Conservation (phyloP, 1,139 yeast species). For the Suhomyces chickasaworum region DNA sequence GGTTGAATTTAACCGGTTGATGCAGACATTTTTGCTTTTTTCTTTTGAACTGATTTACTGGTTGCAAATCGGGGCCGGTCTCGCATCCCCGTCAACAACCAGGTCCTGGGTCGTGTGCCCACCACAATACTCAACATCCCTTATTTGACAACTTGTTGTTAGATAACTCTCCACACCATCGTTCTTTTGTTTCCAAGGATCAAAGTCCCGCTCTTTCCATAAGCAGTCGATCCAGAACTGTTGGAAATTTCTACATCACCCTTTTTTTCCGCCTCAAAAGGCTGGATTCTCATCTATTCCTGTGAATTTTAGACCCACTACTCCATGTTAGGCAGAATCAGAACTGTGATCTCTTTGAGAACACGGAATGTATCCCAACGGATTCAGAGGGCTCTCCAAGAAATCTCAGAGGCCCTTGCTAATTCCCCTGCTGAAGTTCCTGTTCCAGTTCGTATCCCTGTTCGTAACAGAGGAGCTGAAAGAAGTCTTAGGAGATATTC, state of each 20-base stretch:
- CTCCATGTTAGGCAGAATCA: conserved; percentile 14
- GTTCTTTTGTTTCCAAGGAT: neutral
- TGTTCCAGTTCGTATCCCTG: conserved; percentile 21
- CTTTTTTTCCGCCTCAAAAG: conserved; percentile 3
- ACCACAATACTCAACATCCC: conserved; percentile 4
- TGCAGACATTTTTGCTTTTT: neutral
- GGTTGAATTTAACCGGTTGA: neutral
- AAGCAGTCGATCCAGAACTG: neutral
- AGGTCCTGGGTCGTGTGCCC: neutral
- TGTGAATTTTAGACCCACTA: neutral
- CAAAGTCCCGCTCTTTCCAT: neutral
- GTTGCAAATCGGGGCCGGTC: conserved; percentile 1
- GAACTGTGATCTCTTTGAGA: conserved; percentile 23
- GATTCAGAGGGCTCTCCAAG: conserved; percentile 34
- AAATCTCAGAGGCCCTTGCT: conserved; percentile 30
- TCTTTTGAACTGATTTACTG: too few species aligned
- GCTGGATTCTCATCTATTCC: conserved; percentile 7
- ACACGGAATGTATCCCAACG: conserved; percentile 31
- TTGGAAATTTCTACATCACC: neutral
- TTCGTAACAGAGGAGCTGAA: conserved; percentile 4
- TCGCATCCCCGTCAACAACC: neutral
- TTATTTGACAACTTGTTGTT: neutral
- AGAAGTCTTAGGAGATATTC: conserved; percentile 4
- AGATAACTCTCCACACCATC: neutral
- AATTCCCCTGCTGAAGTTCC: conserved; percentile 23